Evolutionary conservation across 768 basidiomycete species (phyloP).

Genomic region (Lenzites betulinus): DNA sequence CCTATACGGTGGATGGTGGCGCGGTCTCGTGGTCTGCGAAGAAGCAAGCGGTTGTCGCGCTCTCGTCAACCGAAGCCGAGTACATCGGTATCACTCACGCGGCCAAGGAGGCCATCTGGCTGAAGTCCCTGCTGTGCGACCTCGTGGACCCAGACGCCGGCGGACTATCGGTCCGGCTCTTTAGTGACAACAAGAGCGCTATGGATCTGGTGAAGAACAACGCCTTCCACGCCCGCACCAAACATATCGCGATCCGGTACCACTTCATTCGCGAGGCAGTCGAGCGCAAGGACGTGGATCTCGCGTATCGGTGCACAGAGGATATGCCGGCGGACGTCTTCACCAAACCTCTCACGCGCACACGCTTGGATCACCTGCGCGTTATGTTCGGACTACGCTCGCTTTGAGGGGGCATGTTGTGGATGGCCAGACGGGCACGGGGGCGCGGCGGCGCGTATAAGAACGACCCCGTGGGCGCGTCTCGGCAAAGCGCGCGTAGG

Average conservation of each 20-base stretch:
- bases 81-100: too few relatives aligned
- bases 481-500: too few relatives aligned
- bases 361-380: too few relatives aligned
- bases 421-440: too few relatives aligned
- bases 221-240: constrained; percentile 11
- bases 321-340: not conserved
- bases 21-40: constrained; percentile 38
- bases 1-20: constrained; percentile 30
- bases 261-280: constrained; percentile 26
- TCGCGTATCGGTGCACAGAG: not conserved
- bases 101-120: not conserved
- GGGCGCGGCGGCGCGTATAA: too few relatives aligned
- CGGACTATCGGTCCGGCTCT: constrained; percentile 13
- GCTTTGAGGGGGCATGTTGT: too few relatives aligned
- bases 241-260: constrained; percentile 38
- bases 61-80: constrained; percentile 12
- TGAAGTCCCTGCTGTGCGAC: not conserved
- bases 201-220: constrained; percentile 30
- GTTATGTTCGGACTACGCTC: too few relatives aligned
- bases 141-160: constrained; percentile 6
- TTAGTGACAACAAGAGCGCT: constrained; percentile 20
- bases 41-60: constrained; percentile 39
- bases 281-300: not conserved
- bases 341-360: constrained; percentile 4
- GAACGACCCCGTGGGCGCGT: too few relatives aligned